phyloP scores from a whole-genome alignment of 768 basidiomycete genomes.

The Hericium coralloides region DNA sequence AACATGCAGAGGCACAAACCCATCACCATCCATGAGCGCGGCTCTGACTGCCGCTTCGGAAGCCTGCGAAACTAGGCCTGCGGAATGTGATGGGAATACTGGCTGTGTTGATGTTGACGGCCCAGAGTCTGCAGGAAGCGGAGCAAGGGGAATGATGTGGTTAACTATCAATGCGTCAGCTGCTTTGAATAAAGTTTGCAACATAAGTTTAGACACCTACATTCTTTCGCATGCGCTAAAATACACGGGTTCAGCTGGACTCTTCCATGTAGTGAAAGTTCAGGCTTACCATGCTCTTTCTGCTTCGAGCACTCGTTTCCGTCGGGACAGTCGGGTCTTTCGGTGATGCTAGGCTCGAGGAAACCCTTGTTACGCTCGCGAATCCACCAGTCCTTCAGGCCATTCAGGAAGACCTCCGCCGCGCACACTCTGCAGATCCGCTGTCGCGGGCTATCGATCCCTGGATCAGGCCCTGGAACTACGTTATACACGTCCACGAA shows the following conservation, averaged over 20 bases:
- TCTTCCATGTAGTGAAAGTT: too few species aligned
- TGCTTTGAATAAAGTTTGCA: not conserved
- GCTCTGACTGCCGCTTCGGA: not conserved
- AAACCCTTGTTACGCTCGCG: slow-evolving; percentile 65
- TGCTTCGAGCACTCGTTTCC: slow-evolving; percentile 53
- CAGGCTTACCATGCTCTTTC: slow-evolving; percentile 50
- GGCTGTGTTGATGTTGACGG: not conserved
- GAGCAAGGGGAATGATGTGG: slow-evolving; percentile 20
- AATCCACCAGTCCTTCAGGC: slow-evolving; percentile 77
- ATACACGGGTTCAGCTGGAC: not conserved
- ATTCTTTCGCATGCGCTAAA: slow-evolving; percentile 67
- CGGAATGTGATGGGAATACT: not conserved
- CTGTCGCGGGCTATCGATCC: slow-evolving; percentile 48
- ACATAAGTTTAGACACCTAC: slow-evolving; percentile 26
- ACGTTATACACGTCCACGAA: slow-evolving; percentile 63
- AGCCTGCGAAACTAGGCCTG: not conserved
- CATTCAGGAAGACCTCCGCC: slow-evolving; percentile 65
- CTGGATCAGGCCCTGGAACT: slow-evolving; percentile 43
- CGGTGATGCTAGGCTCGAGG: slow-evolving; percentile 43
- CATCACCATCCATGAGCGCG: slow-evolving; percentile 5
- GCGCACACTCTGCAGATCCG: slow-evolving; percentile 68
- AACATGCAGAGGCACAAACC: not conserved
- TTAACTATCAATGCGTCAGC: slow-evolving; percentile 18
- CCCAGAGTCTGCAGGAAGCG: not conserved
- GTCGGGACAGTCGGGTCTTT: slow-evolving; percentile 60